A percentile compares a stretch with the other conserved stretches of the same genome.
Evolutionary conservation across 108 stramenopile species (phyloP).

Genomic region (Cyclostephanos invisitatus): DNA sequence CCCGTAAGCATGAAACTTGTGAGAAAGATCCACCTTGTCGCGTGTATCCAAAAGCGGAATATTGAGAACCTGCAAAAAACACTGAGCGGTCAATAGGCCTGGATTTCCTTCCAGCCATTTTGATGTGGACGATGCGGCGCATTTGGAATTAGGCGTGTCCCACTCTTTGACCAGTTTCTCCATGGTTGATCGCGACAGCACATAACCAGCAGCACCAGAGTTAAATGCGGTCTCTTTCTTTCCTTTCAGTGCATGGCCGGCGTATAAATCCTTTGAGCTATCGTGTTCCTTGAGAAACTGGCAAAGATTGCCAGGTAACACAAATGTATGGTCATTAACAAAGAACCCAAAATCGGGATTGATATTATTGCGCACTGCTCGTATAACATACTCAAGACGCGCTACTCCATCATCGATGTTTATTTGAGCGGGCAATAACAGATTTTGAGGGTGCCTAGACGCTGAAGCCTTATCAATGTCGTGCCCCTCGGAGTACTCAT

Average conservation of each 20-base stretch:
- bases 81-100: slow-evolving; percentile 69
- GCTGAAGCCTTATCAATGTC: slow-evolving; percentile 27
- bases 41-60: slow-evolving; percentile 71
- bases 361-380: slow-evolving; percentile 53
- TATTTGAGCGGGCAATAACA: slow-evolving; percentile 68
- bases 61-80: slow-evolving; percentile 59
- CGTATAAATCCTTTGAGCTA: slow-evolving; percentile 69
- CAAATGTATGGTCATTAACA: slow-evolving; percentile 91
- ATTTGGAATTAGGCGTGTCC: slow-evolving; percentile 60
- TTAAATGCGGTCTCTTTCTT: slow-evolving; percentile 72
- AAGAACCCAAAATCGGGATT: slow-evolving; percentile 90
- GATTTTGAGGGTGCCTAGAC: slow-evolving; percentile 61
- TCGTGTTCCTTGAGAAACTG: slow-evolving; percentile 60
- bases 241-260: slow-evolving; percentile 78
- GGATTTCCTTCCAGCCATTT: slow-evolving; percentile 87
- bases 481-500: slow-evolving; percentile 62
- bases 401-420: slow-evolving; percentile 66
- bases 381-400: slow-evolving; percentile 75
- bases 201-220: slow-evolving; percentile 87
- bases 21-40: slow-evolving; percentile 51
- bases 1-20: slow-evolving; percentile 81
- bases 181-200: slow-evolving; percentile 79
- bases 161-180: slow-evolving; percentile 61
- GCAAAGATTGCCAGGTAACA: slow-evolving; percentile 81
- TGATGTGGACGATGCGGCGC: slow-evolving; percentile 44